phyloP scores from a whole-genome alignment of 495 filamentous ascomycete species.

The Penicillium bialowiezense region DNA sequence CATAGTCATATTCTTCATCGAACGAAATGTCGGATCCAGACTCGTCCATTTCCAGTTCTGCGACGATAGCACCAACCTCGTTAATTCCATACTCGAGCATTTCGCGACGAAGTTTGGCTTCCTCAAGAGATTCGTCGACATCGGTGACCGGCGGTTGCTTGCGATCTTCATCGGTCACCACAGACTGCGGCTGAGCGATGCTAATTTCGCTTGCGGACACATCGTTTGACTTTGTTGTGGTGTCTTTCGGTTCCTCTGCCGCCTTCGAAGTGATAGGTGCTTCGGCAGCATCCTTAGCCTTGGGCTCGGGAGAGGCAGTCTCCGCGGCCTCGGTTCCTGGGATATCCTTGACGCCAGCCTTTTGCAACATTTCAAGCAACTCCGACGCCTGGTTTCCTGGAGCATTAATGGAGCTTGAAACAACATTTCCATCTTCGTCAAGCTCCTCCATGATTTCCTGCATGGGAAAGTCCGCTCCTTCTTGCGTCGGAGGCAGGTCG shows the following conservation, averaged over 20 bases:
- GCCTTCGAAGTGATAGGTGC: neutral
- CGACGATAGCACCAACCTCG: conserved; percentile 86
- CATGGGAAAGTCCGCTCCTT: conserved; percentile 56
- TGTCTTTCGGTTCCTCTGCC: neutral
- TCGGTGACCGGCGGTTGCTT: conserved; percentile 30
- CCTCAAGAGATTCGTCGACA: conserved; percentile 71
- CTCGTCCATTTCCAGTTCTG: conserved; percentile 86
- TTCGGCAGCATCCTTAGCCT: neutral
- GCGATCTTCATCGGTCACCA: conserved; percentile 22
- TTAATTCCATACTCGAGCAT: conserved; percentile 89
- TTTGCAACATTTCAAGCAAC: conserved; percentile 64
- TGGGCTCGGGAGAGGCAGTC: neutral
- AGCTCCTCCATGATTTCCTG: conserved; percentile 89
- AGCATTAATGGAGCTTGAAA: conserved; percentile 58
- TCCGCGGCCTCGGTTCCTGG: conserved; percentile 22
- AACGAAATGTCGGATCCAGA: conserved; percentile 56
- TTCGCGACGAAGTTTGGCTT: conserved; percentile 75
- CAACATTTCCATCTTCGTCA: conserved; percentile 85
- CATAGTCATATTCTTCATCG: conserved; percentile 47
- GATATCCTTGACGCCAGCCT: conserved; percentile 62
- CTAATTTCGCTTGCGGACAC: conserved; percentile 6
- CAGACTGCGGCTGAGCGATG: conserved; percentile 16
- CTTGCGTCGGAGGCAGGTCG: conserved; percentile 22
- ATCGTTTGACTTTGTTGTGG: conserved; percentile 1
- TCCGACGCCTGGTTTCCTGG: conserved; percentile 60